These are phyloP conservation scores for Cercospora berteroae DNA, from an alignment of 2,329 filamentous ascomycete species.

Conservation along the genomic window DNA sequence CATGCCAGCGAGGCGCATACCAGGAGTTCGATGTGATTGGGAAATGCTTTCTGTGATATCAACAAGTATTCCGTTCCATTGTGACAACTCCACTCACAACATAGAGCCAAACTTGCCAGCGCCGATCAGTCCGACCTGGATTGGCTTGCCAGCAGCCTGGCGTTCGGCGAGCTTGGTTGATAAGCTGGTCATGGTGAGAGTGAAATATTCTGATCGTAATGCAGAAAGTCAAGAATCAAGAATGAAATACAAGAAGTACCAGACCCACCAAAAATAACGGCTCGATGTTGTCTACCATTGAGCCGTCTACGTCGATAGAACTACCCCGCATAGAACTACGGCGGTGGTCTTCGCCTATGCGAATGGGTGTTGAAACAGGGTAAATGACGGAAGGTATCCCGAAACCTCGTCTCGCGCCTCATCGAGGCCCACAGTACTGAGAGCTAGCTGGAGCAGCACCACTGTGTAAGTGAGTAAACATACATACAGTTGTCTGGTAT, in stretches of 20 bases:
- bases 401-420: constrained; percentile 10
- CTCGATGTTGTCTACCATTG: neutral
- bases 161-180: constrained; percentile 46
- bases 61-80: too few species aligned
- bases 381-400: too few species aligned
- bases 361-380: too few species aligned
- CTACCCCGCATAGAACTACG: too few species aligned
- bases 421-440: neutral
- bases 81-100: too few species aligned
- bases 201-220: neutral
- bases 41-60: constrained; percentile 44
- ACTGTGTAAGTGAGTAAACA: neutral
- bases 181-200: constrained; percentile 40
- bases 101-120: constrained; percentile 51
- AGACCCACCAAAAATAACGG: neutral
- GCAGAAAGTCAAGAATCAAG: neutral
- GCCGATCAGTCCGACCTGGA: constrained; percentile 47
- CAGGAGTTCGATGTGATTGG: constrained; percentile 45
- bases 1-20: constrained; percentile 46
- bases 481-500: neutral
- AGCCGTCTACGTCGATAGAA: neutral
- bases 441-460: neutral
- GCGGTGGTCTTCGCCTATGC: neutral
- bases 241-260: neutral
- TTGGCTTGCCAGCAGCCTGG: constrained; percentile 42